Evolutionary conservation across 371 early-diverging fungal species (phyloP).

Genomic region (Syncephalis fuscata): DNA sequence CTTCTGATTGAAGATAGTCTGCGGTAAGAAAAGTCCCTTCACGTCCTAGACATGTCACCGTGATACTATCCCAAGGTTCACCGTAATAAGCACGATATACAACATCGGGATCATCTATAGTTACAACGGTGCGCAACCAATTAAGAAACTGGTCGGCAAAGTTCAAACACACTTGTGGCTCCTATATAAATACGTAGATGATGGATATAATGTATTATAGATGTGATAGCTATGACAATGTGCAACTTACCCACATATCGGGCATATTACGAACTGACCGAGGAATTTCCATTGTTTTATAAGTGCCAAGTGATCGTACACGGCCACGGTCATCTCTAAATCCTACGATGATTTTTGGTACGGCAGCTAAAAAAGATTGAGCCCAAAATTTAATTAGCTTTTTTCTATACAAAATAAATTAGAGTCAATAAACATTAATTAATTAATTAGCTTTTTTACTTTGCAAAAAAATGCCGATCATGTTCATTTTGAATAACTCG

Average conservation of each 20-base stretch:
- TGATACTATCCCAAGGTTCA: too few relatives aligned
- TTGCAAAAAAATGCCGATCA: constrained; percentile 40
- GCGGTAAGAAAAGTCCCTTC: too few relatives aligned
- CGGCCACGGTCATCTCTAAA: constrained; percentile 64
- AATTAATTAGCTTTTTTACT: constrained; percentile 14
- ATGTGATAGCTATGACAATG: background rate
- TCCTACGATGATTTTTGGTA: constrained; percentile 65
- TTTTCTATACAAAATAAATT: constrained; percentile 18
- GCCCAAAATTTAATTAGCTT: constrained; percentile 84
- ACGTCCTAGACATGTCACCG: too few relatives aligned
- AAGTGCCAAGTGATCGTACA: constrained; percentile 28
- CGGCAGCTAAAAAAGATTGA: constrained; percentile 81
- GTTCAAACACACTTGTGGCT: constrained; percentile 25
- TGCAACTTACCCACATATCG: constrained; percentile 37
- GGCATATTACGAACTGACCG: constrained; percentile 42
- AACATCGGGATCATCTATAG: constrained; percentile 17
- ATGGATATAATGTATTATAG: background rate
- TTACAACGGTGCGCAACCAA: constrained; percentile 17
- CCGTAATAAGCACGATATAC: too few relatives aligned
- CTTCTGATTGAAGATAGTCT: too few relatives aligned
- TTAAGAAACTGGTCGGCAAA: constrained; percentile 23
- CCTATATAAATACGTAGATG: constrained; percentile 8
- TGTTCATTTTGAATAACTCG: constrained; percentile 30
- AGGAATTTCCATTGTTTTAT: constrained; percentile 70
- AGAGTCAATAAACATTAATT: background rate